A percentile compares a stretch with the other conserved stretches of the same genome.
phyloP scores from a whole-genome alignment of 805 yeast species.

The Candida ascalaphidarum region DNA sequence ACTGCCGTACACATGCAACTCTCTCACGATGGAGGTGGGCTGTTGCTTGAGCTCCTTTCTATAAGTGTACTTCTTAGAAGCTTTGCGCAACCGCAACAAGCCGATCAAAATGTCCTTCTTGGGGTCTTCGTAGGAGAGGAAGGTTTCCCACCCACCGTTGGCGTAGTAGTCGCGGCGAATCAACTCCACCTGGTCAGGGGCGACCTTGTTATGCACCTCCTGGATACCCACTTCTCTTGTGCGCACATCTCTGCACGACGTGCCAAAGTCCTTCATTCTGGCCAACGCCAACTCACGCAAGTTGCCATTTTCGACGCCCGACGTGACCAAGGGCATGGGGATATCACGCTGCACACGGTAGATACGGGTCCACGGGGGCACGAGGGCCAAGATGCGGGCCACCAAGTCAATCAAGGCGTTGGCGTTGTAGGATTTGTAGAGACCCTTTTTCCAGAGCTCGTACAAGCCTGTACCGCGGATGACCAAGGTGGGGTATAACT shows the following conservation, averaged over 20 bases:
- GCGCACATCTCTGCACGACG: conserved; percentile 90
- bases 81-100: conserved; percentile 75
- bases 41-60: conserved; percentile 79
- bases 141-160: conserved; percentile 98
- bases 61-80: conserved; percentile 82
- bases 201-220: conserved; percentile 94
- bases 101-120: conserved; percentile 94
- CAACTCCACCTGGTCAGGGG: conserved; percentile 94
- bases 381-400: conserved; percentile 90
- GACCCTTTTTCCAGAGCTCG: conserved; percentile 95
- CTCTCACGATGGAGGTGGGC: conserved; percentile 92
- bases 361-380: conserved; percentile 99
- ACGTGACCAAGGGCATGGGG: conserved; percentile 96
- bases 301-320: conserved; percentile 98
- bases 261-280: conserved; percentile 97
- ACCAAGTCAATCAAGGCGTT: conserved; percentile 90
- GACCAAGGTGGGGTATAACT: conserved; percentile 91
- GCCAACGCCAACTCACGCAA: conserved; percentile 91
- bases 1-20: conserved; percentile 93
- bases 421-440: conserved; percentile 90
- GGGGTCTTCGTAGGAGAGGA: conserved; percentile 92
- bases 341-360: conserved; percentile 98
- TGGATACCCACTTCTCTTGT: conserved; percentile 98
- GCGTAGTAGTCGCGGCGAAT: conserved; percentile 95
- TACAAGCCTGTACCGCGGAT: conserved; percentile 96